These are phyloP conservation scores for Tolypocladium endophyticum DNA, from an alignment of 2,329 filamentous ascomycete genomes.

Conservation along the genomic window DNA sequence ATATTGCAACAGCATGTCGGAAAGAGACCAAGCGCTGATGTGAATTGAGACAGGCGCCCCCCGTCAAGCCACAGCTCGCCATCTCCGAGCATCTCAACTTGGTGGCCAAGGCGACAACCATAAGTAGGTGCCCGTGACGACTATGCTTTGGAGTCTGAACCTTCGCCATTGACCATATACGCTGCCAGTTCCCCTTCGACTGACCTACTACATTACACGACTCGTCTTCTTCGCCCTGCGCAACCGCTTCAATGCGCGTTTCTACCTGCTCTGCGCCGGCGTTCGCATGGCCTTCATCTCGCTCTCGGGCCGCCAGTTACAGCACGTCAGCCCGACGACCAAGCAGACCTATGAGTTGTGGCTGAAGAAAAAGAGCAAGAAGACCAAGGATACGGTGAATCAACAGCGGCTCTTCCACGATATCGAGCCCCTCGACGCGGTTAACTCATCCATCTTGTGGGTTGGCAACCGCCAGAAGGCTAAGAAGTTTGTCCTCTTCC, in stretches of 20 bases:
- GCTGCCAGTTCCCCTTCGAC: conserved; percentile 5
- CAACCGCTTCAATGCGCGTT: conserved; percentile 6
- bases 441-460: conserved; percentile 13
- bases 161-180: neutral
- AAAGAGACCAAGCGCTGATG: neutral
- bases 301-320: conserved; percentile 12
- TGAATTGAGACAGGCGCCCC: neutral
- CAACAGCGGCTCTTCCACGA: conserved; percentile 8
- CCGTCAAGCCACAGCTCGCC: conserved; percentile 10
- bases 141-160: neutral
- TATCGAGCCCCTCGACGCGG: conserved; percentile 9
- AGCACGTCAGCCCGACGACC: conserved; percentile 9
- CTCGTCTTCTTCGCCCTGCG: conserved; percentile 8
- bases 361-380: conserved; percentile 9
- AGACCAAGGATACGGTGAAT: conserved; percentile 2
- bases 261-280: conserved; percentile 7
- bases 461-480: conserved; percentile 15
- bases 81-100: conserved; percentile 8
- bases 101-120: conserved; percentile 5
- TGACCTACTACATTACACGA: conserved; percentile 4
- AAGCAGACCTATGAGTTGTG: conserved; percentile 11
- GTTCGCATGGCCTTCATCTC: conserved; percentile 8
- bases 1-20: neutral
- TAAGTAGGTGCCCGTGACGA: conserved; percentile 4
- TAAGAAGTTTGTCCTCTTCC: conserved; percentile 16